Evolutionary conservation across 768 basidiomycete species (phyloP).

Genomic region (Lactarius quietus): DNA sequence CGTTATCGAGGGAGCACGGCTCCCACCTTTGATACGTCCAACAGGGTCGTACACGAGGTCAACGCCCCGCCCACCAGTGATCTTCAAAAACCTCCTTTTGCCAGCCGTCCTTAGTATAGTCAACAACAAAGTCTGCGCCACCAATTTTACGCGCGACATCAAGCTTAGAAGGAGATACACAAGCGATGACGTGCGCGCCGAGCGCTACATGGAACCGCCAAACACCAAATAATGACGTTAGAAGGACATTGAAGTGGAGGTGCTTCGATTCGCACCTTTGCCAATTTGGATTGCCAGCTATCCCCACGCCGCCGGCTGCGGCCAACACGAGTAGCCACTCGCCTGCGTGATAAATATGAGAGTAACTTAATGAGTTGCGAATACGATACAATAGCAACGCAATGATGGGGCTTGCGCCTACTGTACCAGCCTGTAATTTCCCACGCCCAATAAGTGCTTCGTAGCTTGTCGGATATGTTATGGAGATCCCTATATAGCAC

Average conservation of each 20-base stretch:
- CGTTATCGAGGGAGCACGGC: not conserved
- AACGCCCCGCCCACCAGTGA: constrained; percentile 85
- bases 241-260: constrained; percentile 3
- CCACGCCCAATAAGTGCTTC: constrained; percentile 85
- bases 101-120: constrained; percentile 83
- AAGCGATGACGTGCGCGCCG: constrained; percentile 93
- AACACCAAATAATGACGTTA: not conserved
- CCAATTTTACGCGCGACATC: constrained; percentile 71
- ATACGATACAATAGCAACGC: not conserved
- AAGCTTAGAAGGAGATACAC: constrained; percentile 76
- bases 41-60: constrained; percentile 88
- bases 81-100: constrained; percentile 82
- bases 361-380: not conserved
- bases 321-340: constrained; percentile 94
- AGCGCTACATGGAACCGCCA: constrained; percentile 47
- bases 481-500: constrained; percentile 53
- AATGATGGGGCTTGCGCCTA: constrained; percentile 30
- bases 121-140: constrained; percentile 77
- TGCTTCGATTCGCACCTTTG: constrained; percentile 55
- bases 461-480: constrained; percentile 94
- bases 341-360: constrained; percentile 41
- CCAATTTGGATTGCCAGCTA: constrained; percentile 90
- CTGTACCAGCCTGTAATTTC: constrained; percentile 71
- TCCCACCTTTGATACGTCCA: constrained; percentile 66
- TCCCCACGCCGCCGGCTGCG: constrained; percentile 94